Base-by-base conservation (phyloP, 169 alveolate genomes). In the Cryptosporidium ryanae region DNA sequence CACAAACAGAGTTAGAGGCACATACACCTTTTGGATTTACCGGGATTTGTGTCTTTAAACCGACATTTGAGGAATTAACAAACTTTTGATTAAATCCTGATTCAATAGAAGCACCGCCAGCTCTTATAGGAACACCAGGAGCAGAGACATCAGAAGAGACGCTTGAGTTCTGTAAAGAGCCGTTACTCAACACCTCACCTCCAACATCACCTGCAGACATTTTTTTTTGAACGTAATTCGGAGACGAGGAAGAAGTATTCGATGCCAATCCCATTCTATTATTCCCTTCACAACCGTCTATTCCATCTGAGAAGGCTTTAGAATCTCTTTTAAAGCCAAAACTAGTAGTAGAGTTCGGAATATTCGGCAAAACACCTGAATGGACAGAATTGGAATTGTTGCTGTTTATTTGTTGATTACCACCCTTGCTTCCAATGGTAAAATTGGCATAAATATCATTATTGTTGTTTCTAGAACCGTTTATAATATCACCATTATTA, bases 81-180 rank as follows among this genome's bases (percentile, higher is more conserved):
- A 65, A 65, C 46, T 61, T 65, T 5, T 65, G 82, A 65, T 55
- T 13, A 5, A 65, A 32, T 3, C 63, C 82, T 44, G 63, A 44
- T 61, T 65, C 46, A 61, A 65, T 55, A 65, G 82, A 65, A 44
- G 59, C 82, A 65, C 82, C 46, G 31, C 82, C 82, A 44, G 38
- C 13, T 63, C 82, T 29, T 48, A 25, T 48, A 18, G 43, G 15
- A 25, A 48, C 64, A 66, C 52, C 82, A 1, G 82, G 46, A 66
- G 46, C 64, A 4, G 65, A 1, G 18, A 18, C 82, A 12, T 66
- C 82, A 0, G 52, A 21, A 48, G 82, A 63, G 52, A 48, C 10
- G 13, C 1, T 46, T 27, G 64, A 29, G 27, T 66, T 63, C 38
- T 66, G 65, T 29, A 21, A 6, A 17, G 82, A 46, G 0, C 27